Evolutionary conservation across 1,284 basidiomycete genomes (phyloP), one percentile per base, ranked within the genome.

Genomic region (Naganishia cerealis): DNA sequence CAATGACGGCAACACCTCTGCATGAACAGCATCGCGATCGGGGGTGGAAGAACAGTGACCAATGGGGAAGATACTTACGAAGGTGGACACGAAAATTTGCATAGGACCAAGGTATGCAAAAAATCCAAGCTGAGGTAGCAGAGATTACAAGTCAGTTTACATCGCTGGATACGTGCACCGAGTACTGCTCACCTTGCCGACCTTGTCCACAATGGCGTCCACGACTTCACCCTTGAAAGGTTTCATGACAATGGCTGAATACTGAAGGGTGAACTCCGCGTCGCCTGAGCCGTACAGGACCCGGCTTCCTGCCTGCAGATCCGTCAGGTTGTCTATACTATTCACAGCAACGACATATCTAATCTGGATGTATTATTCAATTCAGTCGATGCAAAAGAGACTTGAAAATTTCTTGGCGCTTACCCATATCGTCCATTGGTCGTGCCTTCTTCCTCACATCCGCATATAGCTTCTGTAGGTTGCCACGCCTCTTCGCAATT

Each of bases 151-250:
- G 24, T 42, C 59, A 53, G 33, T 10, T 48, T 5, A 21, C 52
- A 33, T 13, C 21, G 15, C 57, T 46, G 10, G 29, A 38, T 18
- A 39, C 15, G 7, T 16, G 18, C 16, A 54, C n/a, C 21, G 9
- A 18, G 13, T 52, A 50, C 43, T 43, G n/a, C 88, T 74, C 73
- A 92, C 92, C 86, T 98, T 97, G 81, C 91, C 96, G 50, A 99
- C 96, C 72, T 92, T 94, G 73, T 90, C 90, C 33, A 99, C 95
- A 9, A 94, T 89, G 0, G 93, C 95, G 80, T 99, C 96, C 43
- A 99, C 91, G 6, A 98, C 95, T 80, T 99, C 95, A 26, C 94
- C 94, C 81, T 98, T 97, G 86, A 98, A 99, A 40, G 94, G 94
- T 81, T 94, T 93, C 85, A 94, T 94, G 42, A 97, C 93, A 73